phyloP scores from a whole-genome alignment of 1,284 basidiomycete species.

The Bondarzewia mesenterica region DNA sequence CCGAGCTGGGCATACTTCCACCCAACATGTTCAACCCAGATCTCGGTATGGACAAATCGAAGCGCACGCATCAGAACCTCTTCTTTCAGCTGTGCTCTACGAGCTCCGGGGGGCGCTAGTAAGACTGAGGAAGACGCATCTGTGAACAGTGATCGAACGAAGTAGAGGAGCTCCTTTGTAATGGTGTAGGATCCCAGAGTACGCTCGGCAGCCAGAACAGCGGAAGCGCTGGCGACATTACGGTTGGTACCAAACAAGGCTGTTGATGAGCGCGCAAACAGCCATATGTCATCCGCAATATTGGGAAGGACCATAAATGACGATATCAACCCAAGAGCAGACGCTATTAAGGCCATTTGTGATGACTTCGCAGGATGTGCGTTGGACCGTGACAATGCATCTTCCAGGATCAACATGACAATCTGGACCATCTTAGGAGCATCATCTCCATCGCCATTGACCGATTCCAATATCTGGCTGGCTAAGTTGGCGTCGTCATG shows the following conservation, averaged over 20 bases:
- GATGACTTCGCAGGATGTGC: slow-evolving; percentile 35
- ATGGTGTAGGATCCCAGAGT: slow-evolving; percentile 71
- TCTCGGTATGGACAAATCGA: slow-evolving; percentile 72
- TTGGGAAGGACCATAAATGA: slow-evolving; percentile 67
- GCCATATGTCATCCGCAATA: slow-evolving; percentile 77
- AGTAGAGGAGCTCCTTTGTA: slow-evolving; percentile 68
- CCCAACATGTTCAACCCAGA: slow-evolving; percentile 77
- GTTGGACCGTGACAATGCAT: slow-evolving; percentile 55
- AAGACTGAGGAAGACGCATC: slow-evolving; percentile 60
- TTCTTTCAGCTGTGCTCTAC: slow-evolving; percentile 66
- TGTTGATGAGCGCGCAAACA: slow-evolving; percentile 73
- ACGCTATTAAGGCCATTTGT: slow-evolving; percentile 55
- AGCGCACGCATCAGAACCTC: slow-evolving; percentile 74
- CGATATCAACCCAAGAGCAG: slow-evolving; percentile 73
- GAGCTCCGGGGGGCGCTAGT: slow-evolving; percentile 42
- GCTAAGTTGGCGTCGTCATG: slow-evolving; percentile 60
- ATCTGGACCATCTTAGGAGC: slow-evolving; percentile 62
- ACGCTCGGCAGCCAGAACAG: slow-evolving; percentile 67
- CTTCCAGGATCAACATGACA: slow-evolving; percentile 78
- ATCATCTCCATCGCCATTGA: slow-evolving; percentile 51
- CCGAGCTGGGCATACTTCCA: slow-evolving; percentile 78
- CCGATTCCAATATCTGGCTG: slow-evolving; percentile 54
- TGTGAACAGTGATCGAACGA: slow-evolving; percentile 68
- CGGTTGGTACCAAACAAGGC: slow-evolving; percentile 65
- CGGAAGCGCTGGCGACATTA: slow-evolving; percentile 45